These are phyloP conservation scores for Aegle marmelos DNA, from an alignment of 345 rosid species.

Conservation along the genomic window DNA sequence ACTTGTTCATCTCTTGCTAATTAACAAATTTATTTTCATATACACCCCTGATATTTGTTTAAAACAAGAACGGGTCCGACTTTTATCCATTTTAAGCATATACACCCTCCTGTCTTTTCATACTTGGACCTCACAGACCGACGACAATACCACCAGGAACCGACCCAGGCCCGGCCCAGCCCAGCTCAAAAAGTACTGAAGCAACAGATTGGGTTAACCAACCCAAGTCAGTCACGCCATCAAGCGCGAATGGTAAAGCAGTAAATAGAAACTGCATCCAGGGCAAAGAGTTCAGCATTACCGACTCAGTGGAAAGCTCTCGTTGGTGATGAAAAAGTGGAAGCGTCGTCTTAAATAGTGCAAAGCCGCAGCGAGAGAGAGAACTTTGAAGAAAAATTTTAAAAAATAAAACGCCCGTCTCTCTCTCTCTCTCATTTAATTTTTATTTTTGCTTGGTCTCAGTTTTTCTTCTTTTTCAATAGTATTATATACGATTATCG, in stretches of 20 bases:
- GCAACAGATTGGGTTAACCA: not conserved
- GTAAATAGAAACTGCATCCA: not conserved
- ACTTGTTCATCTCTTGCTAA: no score
- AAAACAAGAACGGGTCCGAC: no score
- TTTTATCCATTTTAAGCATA: no score
- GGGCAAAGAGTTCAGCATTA: not conserved
- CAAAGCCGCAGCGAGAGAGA: not conserved
- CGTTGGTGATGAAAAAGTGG: constrained; percentile 20
- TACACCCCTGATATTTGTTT: no score
- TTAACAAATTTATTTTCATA: no score
- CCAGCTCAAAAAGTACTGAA: not conserved
- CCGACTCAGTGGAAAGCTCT: constrained; percentile 20
- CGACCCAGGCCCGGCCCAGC: not conserved
- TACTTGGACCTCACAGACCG: no score
- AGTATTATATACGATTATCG: not conserved
- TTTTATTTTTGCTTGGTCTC: not conserved
- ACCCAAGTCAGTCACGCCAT: not conserved
- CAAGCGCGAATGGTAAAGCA: not conserved
- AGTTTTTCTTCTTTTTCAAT: not conserved
- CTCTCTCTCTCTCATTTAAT: not conserved
- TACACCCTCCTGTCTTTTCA: no score
- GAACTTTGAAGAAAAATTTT: no score
- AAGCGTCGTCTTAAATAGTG: constrained; percentile 1
- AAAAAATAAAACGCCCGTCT: not conserved
- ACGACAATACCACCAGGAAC: not conserved